Percentiles rank a stretch among this genome's conserved stretches.
Evolutionary conservation across 768 basidiomycete species (phyloP).

Genomic region (Ramaria rubella): DNA sequence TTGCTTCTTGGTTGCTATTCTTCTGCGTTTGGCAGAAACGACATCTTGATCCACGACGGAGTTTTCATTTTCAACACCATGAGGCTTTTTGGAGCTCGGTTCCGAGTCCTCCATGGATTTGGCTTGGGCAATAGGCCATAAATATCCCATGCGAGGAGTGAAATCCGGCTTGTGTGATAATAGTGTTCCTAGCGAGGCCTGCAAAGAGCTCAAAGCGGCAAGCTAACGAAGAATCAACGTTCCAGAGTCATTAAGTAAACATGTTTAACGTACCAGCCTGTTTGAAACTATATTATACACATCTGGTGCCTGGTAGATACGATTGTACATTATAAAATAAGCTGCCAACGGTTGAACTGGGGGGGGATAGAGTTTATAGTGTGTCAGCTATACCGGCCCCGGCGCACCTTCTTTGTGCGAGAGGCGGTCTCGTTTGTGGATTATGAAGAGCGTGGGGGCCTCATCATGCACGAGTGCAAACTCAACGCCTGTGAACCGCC

Average conservation of each 20-base stretch:
- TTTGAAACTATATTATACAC: slow-evolving; percentile 80
- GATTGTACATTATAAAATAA: slow-evolving; percentile 84
- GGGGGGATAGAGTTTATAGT: slow-evolving; percentile 5
- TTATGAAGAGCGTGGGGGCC: slow-evolving; percentile 78
- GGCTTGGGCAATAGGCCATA: slow-evolving; percentile 64
- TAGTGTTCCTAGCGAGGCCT: slow-evolving; percentile 69
- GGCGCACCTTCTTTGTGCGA: slow-evolving; percentile 75
- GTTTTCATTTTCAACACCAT: neutral
- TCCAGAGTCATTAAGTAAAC: neutral
- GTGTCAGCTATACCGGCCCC: neutral
- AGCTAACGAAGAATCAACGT: slow-evolving; percentile 34
- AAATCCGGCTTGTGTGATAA: slow-evolving; percentile 73
- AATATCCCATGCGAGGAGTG: slow-evolving; percentile 75
- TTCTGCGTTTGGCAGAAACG: neutral
- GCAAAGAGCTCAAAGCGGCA: slow-evolving; percentile 62
- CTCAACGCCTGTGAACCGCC: slow-evolving; percentile 83
- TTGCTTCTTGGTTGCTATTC: slow-evolving; percentile 39
- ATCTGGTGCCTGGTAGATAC: slow-evolving; percentile 84
- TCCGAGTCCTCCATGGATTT: slow-evolving; percentile 20
- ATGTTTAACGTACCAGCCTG: slow-evolving; percentile 50
- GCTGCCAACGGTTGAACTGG: slow-evolving; percentile 70
- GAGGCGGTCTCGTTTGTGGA: slow-evolving; percentile 81
- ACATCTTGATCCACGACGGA: neutral
- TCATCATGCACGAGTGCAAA: slow-evolving; percentile 78
- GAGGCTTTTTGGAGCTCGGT: slow-evolving; percentile 21